phyloP scores from a whole-genome alignment of 164 flowering plant species.

The Macadamia integrifolia region DNA sequence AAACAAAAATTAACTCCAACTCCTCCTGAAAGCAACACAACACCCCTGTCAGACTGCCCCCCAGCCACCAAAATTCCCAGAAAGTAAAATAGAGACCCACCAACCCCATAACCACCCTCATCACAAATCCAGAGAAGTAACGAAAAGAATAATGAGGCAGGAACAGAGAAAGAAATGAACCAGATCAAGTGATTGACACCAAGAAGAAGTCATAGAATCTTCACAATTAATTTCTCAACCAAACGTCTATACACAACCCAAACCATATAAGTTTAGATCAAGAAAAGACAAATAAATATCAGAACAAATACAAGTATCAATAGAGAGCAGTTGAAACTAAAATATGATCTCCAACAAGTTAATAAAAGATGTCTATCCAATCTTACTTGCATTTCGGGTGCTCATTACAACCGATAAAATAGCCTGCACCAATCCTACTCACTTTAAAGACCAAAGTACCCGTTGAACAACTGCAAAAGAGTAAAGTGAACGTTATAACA shows the following conservation, averaged over 20 bases:
- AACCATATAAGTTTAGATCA: background rate
- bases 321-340: background rate
- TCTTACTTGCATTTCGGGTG: conserved; percentile 97
- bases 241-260: background rate
- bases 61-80: too few species aligned
- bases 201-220: background rate
- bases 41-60: too few species aligned
- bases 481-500: background rate
- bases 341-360: too few species aligned
- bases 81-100: too few species aligned
- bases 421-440: conserved; percentile 83
- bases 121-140: too few species aligned
- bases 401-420: conserved; percentile 92
- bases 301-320: background rate
- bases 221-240: background rate
- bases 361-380: background rate
- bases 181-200: too few species aligned
- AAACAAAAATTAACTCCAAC: too few species aligned
- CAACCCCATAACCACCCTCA: too few species aligned
- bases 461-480: conserved; percentile 53
- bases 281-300: background rate
- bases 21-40: too few species aligned
- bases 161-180: too few species aligned
- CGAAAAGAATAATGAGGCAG: too few species aligned
- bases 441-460: conserved; percentile 84